phyloP scores from a whole-genome alignment of 345 rosid genomes.

The Limnanthes douglasii region DNA sequence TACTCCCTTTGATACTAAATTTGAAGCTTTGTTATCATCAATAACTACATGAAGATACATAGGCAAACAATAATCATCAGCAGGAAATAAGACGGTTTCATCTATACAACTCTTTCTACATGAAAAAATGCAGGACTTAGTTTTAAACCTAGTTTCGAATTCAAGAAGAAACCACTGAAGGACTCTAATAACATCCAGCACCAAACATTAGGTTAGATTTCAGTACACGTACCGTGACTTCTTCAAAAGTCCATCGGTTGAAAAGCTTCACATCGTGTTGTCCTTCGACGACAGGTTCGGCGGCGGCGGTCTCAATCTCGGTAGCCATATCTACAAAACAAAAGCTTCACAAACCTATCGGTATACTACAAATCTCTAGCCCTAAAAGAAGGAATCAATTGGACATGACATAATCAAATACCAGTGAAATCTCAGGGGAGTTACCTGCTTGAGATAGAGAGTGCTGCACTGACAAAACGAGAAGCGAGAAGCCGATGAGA shows the following conservation, averaged over 20 bases:
- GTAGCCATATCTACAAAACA: constrained; percentile 11
- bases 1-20: too few species aligned
- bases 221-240: constrained; percentile 49
- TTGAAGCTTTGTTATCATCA: too few species aligned
- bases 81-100: too few species aligned
- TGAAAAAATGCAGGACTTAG: not conserved
- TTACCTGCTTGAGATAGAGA: too few species aligned
- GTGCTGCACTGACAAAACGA: too few species aligned
- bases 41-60: not conserved
- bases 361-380: too few species aligned
- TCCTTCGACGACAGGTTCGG: constrained; percentile 17
- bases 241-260: constrained; percentile 67
- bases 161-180: not conserved
- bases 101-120: not conserved
- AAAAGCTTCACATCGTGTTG: constrained; percentile 71
- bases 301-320: constrained; percentile 16
- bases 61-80: not conserved
- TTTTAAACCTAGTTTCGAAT: not conserved
- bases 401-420: too few species aligned
- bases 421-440: too few species aligned
- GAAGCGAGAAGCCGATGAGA: too few species aligned
- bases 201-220: not conserved
- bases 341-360: too few species aligned
- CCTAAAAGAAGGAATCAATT: too few species aligned
- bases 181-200: not conserved